Conservation (phyloP, 345 rosid genomes). For the Hirschfeldia incana region DNA sequence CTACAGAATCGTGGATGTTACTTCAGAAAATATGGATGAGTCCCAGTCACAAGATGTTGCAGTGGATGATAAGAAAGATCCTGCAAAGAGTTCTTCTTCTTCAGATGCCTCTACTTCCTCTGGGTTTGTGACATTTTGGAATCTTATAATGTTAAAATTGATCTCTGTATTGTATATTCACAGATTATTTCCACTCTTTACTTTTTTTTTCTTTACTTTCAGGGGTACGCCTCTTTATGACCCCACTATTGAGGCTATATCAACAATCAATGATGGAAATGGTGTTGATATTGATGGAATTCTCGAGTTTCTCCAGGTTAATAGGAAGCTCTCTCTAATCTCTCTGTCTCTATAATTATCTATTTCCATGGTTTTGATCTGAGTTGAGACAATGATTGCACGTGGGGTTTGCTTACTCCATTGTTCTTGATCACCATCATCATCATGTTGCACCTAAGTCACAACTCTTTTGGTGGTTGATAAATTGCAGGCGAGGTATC, state of each 20-base stretch:
- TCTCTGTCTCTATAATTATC: background rate
- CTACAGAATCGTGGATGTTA: background rate
- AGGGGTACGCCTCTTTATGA: slow-evolving; percentile 42
- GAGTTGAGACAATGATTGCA: background rate
- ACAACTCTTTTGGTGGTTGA: slow-evolving; percentile 14
- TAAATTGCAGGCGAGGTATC: slow-evolving; percentile 54
- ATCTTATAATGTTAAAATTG: background rate
- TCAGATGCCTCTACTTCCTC: background rate
- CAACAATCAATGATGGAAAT: slow-evolving; percentile 47
- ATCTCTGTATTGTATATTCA: background rate
- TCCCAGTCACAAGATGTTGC: background rate
- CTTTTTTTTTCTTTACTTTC: background rate
- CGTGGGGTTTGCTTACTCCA: slow-evolving; percentile 10
- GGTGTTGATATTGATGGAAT: slow-evolving; percentile 57
- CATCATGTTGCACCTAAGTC: background rate
- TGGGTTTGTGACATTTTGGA: background rate
- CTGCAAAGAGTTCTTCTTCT: background rate
- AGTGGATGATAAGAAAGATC: background rate
- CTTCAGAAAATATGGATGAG: background rate
- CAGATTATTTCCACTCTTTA: background rate
- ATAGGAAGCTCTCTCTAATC: background rate
- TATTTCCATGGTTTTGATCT: background rate
- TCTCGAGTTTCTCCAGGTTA: slow-evolving; percentile 48
- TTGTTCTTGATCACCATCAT: slow-evolving; percentile 14
- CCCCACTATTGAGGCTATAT: slow-evolving; percentile 57